Percentiles rank a stretch among this genome's conserved stretches.
Conservation (phyloP, 176 grass and related monocot species). For the Carex parvula region DNA sequence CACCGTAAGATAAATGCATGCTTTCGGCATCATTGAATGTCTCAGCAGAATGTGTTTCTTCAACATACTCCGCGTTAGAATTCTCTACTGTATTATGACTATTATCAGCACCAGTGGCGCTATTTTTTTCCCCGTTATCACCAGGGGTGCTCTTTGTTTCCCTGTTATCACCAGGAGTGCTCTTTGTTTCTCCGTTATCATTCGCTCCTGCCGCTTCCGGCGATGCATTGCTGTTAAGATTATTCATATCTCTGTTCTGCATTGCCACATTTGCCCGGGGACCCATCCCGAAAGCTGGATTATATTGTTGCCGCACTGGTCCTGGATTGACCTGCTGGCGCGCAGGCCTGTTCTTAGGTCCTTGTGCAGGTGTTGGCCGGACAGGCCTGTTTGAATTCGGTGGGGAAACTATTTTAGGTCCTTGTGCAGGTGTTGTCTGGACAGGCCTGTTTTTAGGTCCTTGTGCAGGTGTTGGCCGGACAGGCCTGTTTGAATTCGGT, state of each 20-base stretch:
- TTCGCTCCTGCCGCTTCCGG: not conserved
- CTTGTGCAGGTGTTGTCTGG: not conserved
- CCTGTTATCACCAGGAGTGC: not conserved
- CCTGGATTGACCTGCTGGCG: not conserved
- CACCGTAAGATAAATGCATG: not conserved
- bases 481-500: not conserved
- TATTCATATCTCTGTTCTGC: not conserved
- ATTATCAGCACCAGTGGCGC: not conserved
- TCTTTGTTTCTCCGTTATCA: not conserved
- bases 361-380: not conserved
- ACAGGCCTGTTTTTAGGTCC: not conserved
- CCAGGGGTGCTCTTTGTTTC: not conserved
- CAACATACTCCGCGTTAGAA: not conserved
- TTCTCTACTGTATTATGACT: not conserved
- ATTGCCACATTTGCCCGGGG: not conserved
- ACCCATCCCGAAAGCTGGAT: not conserved
- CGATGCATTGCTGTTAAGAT: not conserved
- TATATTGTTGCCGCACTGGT: not conserved
- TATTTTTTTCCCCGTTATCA: not conserved
- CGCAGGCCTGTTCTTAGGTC: not conserved
- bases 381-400: not conserved
- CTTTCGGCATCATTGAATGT: conserved; percentile 2
- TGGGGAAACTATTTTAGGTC: not conserved
- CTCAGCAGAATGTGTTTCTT: not conserved
- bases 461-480: not conserved